A percentile compares a stretch with the other conserved stretches of the same genome.
Evolutionary conservation across 495 filamentous ascomycete genomes (phyloP).

Genomic region (Podospora appendiculata): DNA sequence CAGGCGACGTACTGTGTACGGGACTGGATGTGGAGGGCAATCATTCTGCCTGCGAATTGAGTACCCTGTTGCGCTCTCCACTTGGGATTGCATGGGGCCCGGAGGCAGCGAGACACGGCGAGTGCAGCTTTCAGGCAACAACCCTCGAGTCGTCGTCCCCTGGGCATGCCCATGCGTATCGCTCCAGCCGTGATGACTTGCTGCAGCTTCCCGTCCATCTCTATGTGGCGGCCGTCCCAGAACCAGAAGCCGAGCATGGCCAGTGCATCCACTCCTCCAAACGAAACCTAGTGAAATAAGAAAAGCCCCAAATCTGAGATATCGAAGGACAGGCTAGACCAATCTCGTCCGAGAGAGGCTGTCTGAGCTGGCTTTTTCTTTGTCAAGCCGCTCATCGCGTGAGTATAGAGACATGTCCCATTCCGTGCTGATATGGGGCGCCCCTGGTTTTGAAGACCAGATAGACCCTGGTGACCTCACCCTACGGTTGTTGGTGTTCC

Average conservation of each 20-base stretch:
- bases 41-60: conserved; percentile 8
- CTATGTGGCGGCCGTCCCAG: not conserved
- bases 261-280: conserved; percentile 23
- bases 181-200: conserved; percentile 13
- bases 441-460: no score
- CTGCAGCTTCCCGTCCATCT: conserved; percentile 13
- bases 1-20: conserved; percentile 10
- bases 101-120: conserved; percentile 1
- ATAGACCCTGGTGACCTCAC: no score
- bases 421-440: no score
- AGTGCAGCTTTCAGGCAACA: conserved; percentile 9
- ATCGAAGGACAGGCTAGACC: not conserved
- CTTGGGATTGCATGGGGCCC: not conserved
- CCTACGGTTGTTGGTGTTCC: no score
- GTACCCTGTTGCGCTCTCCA: not conserved
- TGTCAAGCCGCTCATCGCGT: no score
- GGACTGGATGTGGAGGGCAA: conserved; percentile 8
- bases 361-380: no score
- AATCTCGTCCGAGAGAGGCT: not conserved
- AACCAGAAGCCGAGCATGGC: conserved; percentile 4
- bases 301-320: not conserved
- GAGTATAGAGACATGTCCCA: no score
- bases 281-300: not conserved
- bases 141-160: conserved; percentile 25
- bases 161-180: conserved; percentile 7